These are phyloP conservation scores for Rhododendron ferrugineum DNA, from an alignment of 148 eudicot species.

Conservation along the genomic window DNA sequence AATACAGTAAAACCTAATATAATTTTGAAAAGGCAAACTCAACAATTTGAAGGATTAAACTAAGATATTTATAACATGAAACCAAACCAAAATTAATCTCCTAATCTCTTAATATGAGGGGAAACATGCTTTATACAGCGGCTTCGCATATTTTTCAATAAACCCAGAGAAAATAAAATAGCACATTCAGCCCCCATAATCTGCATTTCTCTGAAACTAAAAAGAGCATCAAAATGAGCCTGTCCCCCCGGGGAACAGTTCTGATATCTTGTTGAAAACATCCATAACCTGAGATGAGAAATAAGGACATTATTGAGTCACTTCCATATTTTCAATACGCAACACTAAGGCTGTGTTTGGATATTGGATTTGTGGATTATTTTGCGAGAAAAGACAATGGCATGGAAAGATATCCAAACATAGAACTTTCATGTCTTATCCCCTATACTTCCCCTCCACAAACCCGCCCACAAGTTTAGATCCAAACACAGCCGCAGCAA, in stretches of 20 bases:
- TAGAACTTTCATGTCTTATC: neutral
- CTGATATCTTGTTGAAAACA: constrained; percentile 83
- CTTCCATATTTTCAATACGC: neutral
- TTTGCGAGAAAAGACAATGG: neutral
- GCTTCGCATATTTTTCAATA: neutral
- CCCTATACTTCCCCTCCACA: neutral
- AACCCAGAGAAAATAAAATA: neutral
- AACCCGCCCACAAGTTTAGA: neutral
- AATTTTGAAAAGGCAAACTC: neutral
- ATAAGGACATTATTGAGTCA: neutral
- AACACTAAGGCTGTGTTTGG: neutral
- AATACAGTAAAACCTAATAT: neutral
- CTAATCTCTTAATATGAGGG: neutral
- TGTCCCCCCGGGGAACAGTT: constrained; percentile 80
- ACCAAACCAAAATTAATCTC: neutral
- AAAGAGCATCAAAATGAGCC: constrained; percentile 33
- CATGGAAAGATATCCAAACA: neutral
- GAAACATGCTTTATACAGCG: constrained; percentile 2
- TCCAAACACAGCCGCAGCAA: neutral
- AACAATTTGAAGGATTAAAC: neutral
- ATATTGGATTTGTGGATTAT: neutral
- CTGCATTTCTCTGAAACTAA: neutral
- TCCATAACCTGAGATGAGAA: constrained; percentile 66
- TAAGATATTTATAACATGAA: neutral
- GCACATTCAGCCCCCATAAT: constrained; percentile 4